Evolutionary conservation across 306 rosid species (phyloP).

Genomic region (Quercus glauca): DNA sequence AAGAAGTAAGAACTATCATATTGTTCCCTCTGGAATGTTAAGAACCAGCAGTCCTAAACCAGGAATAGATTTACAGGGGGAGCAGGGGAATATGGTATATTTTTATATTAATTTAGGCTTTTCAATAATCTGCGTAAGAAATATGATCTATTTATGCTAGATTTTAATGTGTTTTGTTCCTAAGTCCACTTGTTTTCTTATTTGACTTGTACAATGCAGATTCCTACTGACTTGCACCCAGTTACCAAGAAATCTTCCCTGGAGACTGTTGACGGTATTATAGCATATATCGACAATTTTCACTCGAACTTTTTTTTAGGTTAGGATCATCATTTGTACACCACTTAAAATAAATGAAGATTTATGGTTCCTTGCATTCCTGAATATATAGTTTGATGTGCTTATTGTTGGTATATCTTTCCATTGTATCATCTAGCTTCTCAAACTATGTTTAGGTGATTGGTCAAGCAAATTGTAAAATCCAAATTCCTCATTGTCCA

Average conservation of each 20-base stretch:
- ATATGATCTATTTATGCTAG: constrained; percentile 1
- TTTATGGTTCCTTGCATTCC: not conserved
- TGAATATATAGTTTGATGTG: not conserved
- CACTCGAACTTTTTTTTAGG: constrained; percentile 6
- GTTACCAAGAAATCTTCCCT: constrained; percentile 84
- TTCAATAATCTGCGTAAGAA: not conserved
- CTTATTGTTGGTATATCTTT: not conserved
- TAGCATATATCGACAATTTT: constrained; percentile 7
- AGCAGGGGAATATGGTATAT: not conserved
- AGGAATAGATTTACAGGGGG: too few relatives aligned
- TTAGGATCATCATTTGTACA: not conserved
- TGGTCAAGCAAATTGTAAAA: constrained; percentile 6
- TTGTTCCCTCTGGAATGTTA: not conserved
- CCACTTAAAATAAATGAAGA: not conserved
- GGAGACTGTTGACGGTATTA: constrained; percentile 97
- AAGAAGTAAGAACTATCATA: not conserved
- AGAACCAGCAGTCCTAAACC: not conserved
- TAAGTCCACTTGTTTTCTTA: constrained; percentile 17
- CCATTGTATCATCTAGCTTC: not conserved
- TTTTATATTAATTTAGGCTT: not conserved
- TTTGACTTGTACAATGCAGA: constrained; percentile 53
- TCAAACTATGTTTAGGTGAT: constrained; percentile 3
- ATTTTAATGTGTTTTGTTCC: constrained; percentile 17
- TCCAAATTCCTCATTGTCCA: not conserved
- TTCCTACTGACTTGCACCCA: constrained; percentile 87